These are phyloP conservation scores for Macrocystidia cucumis DNA, from an alignment of 1,284 basidiomycete genomes.

Conservation along the genomic window DNA sequence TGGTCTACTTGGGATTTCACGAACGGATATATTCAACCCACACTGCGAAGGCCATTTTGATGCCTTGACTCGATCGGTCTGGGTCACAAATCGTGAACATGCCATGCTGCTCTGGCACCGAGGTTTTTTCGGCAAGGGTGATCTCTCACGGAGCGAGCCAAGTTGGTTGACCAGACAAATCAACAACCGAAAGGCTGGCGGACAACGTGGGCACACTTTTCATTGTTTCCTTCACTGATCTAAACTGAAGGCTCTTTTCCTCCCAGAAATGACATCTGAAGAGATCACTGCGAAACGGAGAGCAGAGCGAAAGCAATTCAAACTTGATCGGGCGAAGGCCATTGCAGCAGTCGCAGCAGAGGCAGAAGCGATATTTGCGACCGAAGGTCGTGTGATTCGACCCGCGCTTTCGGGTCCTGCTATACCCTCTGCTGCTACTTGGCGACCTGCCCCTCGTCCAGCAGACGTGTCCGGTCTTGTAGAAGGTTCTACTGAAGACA, in stretches of 20 bases:
- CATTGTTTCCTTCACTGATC: slow-evolving; percentile 2
- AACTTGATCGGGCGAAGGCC: slow-evolving; percentile 80
- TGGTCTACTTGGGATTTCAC: slow-evolving; percentile 45
- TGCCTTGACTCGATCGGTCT: slow-evolving; percentile 67
- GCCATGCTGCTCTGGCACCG: slow-evolving; percentile 75
- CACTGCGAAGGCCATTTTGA: slow-evolving; percentile 71
- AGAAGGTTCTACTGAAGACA: slow-evolving; percentile 7
- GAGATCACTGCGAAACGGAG: slow-evolving; percentile 83
- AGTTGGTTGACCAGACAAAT: slow-evolving; percentile 81
- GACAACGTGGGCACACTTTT: slow-evolving; percentile 40
- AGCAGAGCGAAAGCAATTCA: slow-evolving; percentile 84
- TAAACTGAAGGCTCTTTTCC: slow-evolving; percentile 6
- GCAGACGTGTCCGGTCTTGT: slow-evolving; percentile 6
- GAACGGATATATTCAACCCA: slow-evolving; percentile 44
- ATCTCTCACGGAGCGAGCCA: slow-evolving; percentile 89
- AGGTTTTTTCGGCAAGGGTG: slow-evolving; percentile 98
- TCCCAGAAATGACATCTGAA: slow-evolving; percentile 69
- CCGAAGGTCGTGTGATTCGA: slow-evolving; percentile 52
- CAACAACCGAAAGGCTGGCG: slow-evolving; percentile 50
- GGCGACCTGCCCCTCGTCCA: slow-evolving; percentile 41
- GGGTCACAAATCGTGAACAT: slow-evolving; percentile 60
- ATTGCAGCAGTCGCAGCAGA: slow-evolving; percentile 68
- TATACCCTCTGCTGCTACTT: slow-evolving; percentile 73
- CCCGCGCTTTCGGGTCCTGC: slow-evolving; percentile 46
- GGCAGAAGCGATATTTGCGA: slow-evolving; percentile 65